A percentile compares a stretch with the other conserved stretches of the same genome.
phyloP scores from a whole-genome alignment of 1,139 yeast genomes.

The Taiozyma sp. region DNA sequence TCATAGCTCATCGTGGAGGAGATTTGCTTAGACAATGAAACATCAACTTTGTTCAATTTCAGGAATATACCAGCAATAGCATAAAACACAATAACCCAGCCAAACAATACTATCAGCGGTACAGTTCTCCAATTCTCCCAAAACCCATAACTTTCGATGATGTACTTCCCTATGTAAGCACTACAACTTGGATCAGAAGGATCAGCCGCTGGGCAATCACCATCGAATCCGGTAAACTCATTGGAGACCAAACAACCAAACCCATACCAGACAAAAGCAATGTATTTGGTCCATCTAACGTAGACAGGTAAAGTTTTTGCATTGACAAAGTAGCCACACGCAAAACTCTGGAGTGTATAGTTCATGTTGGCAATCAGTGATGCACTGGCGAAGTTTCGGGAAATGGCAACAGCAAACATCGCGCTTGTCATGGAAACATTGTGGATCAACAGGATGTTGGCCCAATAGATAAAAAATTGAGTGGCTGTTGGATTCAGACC shows the following conservation, averaged over 20 bases:
- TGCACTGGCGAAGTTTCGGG: slow-evolving; percentile 62
- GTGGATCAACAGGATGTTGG: slow-evolving; percentile 51
- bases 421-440: slow-evolving; percentile 53
- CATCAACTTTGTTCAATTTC: slow-evolving; percentile 16
- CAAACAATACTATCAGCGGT: slow-evolving; percentile 59
- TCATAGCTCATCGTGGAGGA: slow-evolving; percentile 3
- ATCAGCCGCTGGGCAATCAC: slow-evolving; percentile 48
- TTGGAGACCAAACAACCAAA: slow-evolving; percentile 66
- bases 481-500: slow-evolving; percentile 46
- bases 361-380: slow-evolving; percentile 52
- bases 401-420: slow-evolving; percentile 48
- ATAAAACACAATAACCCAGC: slow-evolving; percentile 56
- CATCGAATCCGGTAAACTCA: slow-evolving; percentile 56
- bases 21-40: slow-evolving; percentile 15
- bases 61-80: slow-evolving; percentile 31
- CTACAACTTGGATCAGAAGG: slow-evolving; percentile 35
- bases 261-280: slow-evolving; percentile 73
- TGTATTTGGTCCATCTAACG: slow-evolving; percentile 78
- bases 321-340: slow-evolving; percentile 79
- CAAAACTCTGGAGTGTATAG: slow-evolving; percentile 50
- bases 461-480: slow-evolving; percentile 57
- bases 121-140: slow-evolving; percentile 61
- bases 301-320: slow-evolving; percentile 75
- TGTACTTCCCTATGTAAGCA: slow-evolving; percentile 44
- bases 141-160: slow-evolving; percentile 54